Percentiles rank a stretch among this genome's conserved stretches.
phyloP scores from a whole-genome alignment of 106 monocot genomes.

The Vanilla planifolia region DNA sequence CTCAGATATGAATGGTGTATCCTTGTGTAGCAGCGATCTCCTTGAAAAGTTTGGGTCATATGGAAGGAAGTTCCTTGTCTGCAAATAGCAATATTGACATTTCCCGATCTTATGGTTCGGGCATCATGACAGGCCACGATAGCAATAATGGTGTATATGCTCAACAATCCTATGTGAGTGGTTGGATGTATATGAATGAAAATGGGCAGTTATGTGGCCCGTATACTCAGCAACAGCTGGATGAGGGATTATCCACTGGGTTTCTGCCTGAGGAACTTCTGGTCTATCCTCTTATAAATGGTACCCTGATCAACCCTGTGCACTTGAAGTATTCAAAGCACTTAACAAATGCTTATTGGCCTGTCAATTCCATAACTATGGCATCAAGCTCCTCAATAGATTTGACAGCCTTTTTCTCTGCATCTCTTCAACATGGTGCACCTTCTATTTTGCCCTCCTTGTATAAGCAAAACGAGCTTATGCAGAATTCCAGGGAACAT shows the following conservation, averaged over 20 bases:
- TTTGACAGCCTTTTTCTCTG: neutral
- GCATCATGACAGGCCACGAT: constrained; percentile 6
- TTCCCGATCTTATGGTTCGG: constrained; percentile 7
- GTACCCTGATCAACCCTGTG: constrained; percentile 31
- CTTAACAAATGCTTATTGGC: constrained; percentile 8
- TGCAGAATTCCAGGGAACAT: neutral
- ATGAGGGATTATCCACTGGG: constrained; percentile 46
- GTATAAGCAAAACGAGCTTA: constrained; percentile 3
- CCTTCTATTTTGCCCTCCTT: neutral
- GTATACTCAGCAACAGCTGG: constrained; percentile 44
- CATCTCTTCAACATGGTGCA: constrained; percentile 1
- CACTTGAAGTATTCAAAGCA: constrained; percentile 38
- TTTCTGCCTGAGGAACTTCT: constrained; percentile 60
- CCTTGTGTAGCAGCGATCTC: constrained; percentile 14
- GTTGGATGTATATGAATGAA: constrained; percentile 72
- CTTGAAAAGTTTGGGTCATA: constrained; percentile 16
- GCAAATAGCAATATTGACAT: constrained; percentile 12
- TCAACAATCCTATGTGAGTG: constrained; percentile 26
- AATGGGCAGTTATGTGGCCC: constrained; percentile 63
- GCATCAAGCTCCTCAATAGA: constrained; percentile 7
- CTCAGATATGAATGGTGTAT: constrained; percentile 6
- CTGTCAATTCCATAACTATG: constrained; percentile 5
- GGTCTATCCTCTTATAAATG: constrained; percentile 56
- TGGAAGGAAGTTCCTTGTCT: constrained; percentile 27
- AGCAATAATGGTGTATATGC: constrained; percentile 18